Conservation (phyloP, 2,329 filamentous ascomycete genomes). For the Zymoseptoria crescenta region DNA sequence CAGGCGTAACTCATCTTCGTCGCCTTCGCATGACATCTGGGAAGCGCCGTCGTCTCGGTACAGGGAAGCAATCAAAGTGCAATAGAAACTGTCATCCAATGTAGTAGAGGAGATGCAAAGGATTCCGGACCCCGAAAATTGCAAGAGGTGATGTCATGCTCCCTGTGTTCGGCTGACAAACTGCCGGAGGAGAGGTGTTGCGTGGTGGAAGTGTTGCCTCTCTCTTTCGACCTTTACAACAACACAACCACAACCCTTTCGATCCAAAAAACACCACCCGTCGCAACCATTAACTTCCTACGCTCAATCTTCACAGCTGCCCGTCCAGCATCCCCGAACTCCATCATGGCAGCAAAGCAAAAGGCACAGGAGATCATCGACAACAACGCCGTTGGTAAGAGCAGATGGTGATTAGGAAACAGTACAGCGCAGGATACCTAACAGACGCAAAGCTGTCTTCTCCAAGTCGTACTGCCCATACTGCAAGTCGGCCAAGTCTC, state of each 20-base stretch:
- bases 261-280: constrained; percentile 5
- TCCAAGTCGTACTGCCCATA: constrained; percentile 96
- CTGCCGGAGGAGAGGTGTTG: too few relatives aligned
- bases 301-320: constrained; percentile 61
- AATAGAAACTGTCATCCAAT: too few relatives aligned
- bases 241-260: neutral
- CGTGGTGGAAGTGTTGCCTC: too few relatives aligned
- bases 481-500: constrained; percentile 70
- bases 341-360: constrained; percentile 73
- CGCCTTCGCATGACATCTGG: too few relatives aligned
- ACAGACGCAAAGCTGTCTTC: constrained; percentile 63
- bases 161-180: too few relatives aligned
- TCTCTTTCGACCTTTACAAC: neutral
- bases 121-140: too few relatives aligned
- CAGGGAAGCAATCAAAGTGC: too few relatives aligned
- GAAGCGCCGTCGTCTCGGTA: too few relatives aligned
- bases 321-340: constrained; percentile 46
- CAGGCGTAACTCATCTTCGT: too few relatives aligned
- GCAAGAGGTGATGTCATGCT: too few relatives aligned
- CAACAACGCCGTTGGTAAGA: constrained; percentile 74
- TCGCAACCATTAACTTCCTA: constrained; percentile 57
- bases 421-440: neutral
- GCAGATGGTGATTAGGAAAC: neutral
- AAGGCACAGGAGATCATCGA: constrained; percentile 84
- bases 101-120: too few relatives aligned